Evolutionary conservation across 2,329 filamentous ascomycete genomes (phyloP).

Genomic region (Hypoxylon sp.): DNA sequence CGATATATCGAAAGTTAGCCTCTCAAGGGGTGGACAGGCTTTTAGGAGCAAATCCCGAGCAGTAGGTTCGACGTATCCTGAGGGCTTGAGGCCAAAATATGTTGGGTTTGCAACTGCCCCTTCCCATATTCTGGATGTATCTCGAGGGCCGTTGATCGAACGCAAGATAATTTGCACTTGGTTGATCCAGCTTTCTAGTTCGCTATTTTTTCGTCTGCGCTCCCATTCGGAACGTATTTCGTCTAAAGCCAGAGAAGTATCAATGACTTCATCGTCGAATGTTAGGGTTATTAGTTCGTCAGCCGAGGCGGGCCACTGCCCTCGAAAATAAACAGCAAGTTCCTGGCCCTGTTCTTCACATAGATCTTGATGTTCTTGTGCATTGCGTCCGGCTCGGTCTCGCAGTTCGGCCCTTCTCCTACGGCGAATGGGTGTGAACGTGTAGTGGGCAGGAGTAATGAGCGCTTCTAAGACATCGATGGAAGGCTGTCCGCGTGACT

Average conservation of each 20-base stretch:
- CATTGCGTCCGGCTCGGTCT: conserved; percentile 17
- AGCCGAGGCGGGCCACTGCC: conserved; percentile 35
- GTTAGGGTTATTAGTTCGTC: conserved; percentile 1
- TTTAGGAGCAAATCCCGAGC: conserved; percentile 30
- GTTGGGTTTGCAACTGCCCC: conserved; percentile 15
- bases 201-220: conserved; percentile 31
- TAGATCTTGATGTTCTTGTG: conserved; percentile 11
- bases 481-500: conserved; percentile 34
- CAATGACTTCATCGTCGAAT: conserved; percentile 12
- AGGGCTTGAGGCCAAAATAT: conserved; percentile 8
- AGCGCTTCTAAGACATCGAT: conserved; percentile 29
- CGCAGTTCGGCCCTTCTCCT: background rate
- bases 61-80: conserved; percentile 21
- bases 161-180: conserved; percentile 31
- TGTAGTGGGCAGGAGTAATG: conserved; percentile 20
- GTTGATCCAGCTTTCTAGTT: conserved; percentile 29
- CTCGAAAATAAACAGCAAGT: conserved; percentile 21
- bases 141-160: background rate
- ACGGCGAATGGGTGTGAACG: conserved; percentile 7
- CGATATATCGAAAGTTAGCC: background rate
- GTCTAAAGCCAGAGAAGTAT: conserved; percentile 12
- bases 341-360: conserved; percentile 26
- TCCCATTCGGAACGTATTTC: conserved; percentile 37
- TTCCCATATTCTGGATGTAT: background rate
- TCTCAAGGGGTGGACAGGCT: conserved; percentile 7